Base-by-base conservation (phyloP, 163 green algal genomes). In the Prototheca wickerhamii region DNA sequence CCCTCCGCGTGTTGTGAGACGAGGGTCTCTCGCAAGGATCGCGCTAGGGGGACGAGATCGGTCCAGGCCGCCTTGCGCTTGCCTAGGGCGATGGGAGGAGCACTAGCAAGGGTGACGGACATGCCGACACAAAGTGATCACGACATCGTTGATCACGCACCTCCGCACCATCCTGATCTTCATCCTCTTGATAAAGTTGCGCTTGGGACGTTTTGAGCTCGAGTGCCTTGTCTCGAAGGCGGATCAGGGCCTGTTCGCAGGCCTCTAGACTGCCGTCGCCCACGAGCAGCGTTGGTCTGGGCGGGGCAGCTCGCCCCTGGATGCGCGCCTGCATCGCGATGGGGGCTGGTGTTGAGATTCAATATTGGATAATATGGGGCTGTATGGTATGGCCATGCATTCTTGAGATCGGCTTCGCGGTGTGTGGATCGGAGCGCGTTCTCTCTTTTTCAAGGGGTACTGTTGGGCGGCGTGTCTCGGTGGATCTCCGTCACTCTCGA, bases 1-100 rank as follows among this genome's bases (percentile, higher is more conserved):
- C 58, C 65, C 21, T 62, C 34, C 52, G 67, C 37, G 0, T 63
- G 59, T 30, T 67, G 40, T 3, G 66, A 72, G 30, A 59, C 67
- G 42, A 72, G 58, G 23, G 66, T 72, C 52, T 72, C 66, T 20
- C 66, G 37, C 40, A 72, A 32, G 4, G 66, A 30, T 21, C 66
- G 58, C 29, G 58, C 65, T 15, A 32, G 66, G 0, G 66, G 59
- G 37, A 72, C 66, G 28, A 72, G 21, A 7, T 65, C 51, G 2
- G 29, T n/a, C 66, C 66, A 72, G 25, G 59, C 37, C 18, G 18
- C 23, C 49, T 31, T 56, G 29, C 29, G 21, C n/a, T n/a, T n/a
- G n/a, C n/a, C n/a, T n/a, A n/a, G n/a, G n/a, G n/a, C n/a, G n/a
- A n/a, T n/a, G n/a, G n/a, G n/a, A n/a, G n/a, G n/a, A n/a, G n/a